Evolutionary conservation across 106 monocot genomes (phyloP).

Genomic region (Platanthera zijinensis): DNA sequence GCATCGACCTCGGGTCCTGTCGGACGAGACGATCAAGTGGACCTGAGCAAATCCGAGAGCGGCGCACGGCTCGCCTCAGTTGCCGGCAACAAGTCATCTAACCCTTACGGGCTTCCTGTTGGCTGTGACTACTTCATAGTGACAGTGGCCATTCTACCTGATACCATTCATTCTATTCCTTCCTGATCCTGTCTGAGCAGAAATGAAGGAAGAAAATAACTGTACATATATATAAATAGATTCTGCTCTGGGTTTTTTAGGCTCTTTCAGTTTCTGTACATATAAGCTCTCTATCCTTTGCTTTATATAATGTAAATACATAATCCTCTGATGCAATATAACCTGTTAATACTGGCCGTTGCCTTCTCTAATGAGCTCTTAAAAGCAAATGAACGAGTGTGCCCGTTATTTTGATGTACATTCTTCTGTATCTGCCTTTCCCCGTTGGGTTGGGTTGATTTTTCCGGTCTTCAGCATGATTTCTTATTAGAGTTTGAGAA

Average conservation of each 20-base stretch:
- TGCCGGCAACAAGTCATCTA: conserved; percentile 10
- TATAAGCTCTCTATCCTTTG: neutral
- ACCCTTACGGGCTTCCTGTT: conserved; percentile 59
- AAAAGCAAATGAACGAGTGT: neutral
- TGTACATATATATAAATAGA: conserved; percentile 11
- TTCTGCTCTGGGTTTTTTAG: neutral
- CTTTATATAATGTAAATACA: conserved; percentile 1
- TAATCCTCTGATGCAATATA: conserved; percentile 6
- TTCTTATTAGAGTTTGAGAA: neutral
- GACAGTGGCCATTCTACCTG: conserved; percentile 92
- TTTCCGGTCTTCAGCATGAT: too few species aligned
- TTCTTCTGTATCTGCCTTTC: neutral
- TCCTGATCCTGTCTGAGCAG: conserved; percentile 68
- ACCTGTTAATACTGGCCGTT: conserved; percentile 4
- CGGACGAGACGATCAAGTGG: conserved; percentile 20
- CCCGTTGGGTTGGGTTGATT: too few species aligned
- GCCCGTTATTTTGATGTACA: too few species aligned
- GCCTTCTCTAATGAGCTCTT: too few species aligned
- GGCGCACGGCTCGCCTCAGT: conserved; percentile 11
- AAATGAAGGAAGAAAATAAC: conserved; percentile 68
- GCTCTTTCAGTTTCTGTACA: conserved; percentile 8
- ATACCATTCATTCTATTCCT: conserved; percentile 44
- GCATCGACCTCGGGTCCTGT: conserved; percentile 1
- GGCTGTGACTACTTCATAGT: conserved; percentile 94
- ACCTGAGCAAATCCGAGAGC: conserved; percentile 10